Base-by-base conservation (phyloP, 2,329 filamentous ascomycete species). In the Beauveria sp. region DNA sequence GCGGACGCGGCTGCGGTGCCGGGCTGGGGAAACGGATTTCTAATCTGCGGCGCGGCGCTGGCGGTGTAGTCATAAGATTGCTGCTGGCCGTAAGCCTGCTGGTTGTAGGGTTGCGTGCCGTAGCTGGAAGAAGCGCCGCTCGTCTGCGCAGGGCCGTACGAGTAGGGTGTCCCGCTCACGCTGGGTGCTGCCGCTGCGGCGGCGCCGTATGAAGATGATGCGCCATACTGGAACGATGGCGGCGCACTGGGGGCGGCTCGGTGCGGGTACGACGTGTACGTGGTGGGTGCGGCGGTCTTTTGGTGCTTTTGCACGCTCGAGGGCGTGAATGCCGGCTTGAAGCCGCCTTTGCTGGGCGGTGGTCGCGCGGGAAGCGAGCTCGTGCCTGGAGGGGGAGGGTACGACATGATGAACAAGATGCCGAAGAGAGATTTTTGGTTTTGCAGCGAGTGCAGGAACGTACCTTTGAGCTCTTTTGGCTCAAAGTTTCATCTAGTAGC, bases 331-430 rank as follows among this genome's bases (percentile, higher is more conserved):
- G 81, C 79, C 26, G 84, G 77, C 66, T 74, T 78, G 70, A 79
- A 79, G 65, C 75, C 75, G 62, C 45, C 61, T 54, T 57, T 61
- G 60, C 55, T 56, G 58, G 86, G 83, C 47, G 90, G 90, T 64
- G 90, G 91, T 68, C 89, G 87, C 65, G 90, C 86, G 66, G 91
- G 91, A 45, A 96, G 87, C 67, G 73, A 74, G 70, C 66, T 74
- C 69, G 77, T 74, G 69, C 89, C 89, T 91, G 90, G 88, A 88
- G 89, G 88, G 73, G 87, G 88, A 77, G 89, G 88, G 83, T 91
- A 91, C 77, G 89, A 88, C 90, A 93, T 93, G 83, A 86, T 86
- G 83, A 86, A 86, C 77, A 81, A 76, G 63, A 56, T 49, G 60
- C 16, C 52, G 52, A n/a, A 22, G 45, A 22, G 20, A 52, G 26